These are phyloP conservation scores for Saccharomyces hybrid DNA, from an alignment of 1,139 yeast species.

Conservation along the genomic window DNA sequence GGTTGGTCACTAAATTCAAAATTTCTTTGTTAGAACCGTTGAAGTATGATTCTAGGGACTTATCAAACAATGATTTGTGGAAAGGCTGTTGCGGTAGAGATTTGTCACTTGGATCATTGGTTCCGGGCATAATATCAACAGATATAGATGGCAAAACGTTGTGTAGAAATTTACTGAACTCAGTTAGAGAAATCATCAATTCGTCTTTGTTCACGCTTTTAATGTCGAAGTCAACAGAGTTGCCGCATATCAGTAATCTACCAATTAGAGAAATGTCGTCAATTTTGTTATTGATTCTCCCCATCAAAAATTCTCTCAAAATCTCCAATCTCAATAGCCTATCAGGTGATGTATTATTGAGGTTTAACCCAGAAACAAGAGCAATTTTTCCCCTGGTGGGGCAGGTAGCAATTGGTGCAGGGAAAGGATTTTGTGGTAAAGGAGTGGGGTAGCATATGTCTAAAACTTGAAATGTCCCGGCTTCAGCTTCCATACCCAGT, in stretches of 20 bases:
- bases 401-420: conserved; percentile 9
- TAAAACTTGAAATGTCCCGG: conserved; percentile 79
- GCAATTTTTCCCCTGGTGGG: conserved; percentile 40
- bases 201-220: conserved; percentile 23
- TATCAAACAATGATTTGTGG: conserved; percentile 62
- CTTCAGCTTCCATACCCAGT: conserved; percentile 74
- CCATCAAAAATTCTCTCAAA: conserved; percentile 62
- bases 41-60: conserved; percentile 38
- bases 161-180: conserved; percentile 51
- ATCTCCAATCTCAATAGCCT: conserved; percentile 47
- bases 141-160: conserved; percentile 58
- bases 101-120: conserved; percentile 70
- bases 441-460: conserved; percentile 68
- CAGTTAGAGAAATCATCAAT: conserved; percentile 26
- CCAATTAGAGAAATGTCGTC: conserved; percentile 37
- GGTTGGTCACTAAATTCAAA: conserved; percentile 59
- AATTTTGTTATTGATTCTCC: conserved; percentile 46
- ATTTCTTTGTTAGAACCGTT: conserved; percentile 37
- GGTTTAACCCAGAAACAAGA: conserved; percentile 64
- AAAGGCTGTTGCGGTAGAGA: conserved; percentile 87
- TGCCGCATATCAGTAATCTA: conserved; percentile 66
- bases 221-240: conserved; percentile 44
- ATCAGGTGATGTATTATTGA: conserved; percentile 39
- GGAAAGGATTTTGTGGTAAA: conserved; percentile 47
- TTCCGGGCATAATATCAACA: conserved; percentile 78